phyloP scores from a whole-genome alignment of 2,329 filamentous ascomycete species.

The Sporothrix brunneoviolacea region DNA sequence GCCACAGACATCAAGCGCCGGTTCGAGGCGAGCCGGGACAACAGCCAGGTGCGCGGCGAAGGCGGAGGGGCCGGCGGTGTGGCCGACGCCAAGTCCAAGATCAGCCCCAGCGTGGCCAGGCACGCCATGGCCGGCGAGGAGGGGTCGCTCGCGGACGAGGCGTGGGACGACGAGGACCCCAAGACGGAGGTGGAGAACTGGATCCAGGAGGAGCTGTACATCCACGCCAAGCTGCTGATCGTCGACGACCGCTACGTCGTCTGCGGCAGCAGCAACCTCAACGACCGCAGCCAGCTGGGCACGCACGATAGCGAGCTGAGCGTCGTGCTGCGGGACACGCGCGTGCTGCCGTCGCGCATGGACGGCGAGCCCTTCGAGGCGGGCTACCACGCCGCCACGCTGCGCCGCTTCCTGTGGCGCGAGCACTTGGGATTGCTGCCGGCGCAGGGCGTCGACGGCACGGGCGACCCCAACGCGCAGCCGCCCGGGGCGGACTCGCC shows the following conservation, averaged over 20 bases:
- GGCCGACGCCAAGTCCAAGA: constrained; percentile 1
- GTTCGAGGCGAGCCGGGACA: constrained; percentile 39
- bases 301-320: constrained; percentile 87
- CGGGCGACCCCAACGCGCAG: constrained; percentile 67
- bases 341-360: constrained; percentile 66
- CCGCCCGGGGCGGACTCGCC: constrained; percentile 60
- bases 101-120: constrained; percentile 56
- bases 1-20: constrained; percentile 42
- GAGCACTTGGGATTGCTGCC: constrained; percentile 84
- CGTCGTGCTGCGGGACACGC: constrained; percentile 81
- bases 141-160: constrained; percentile 58
- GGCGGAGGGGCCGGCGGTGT: not conserved
- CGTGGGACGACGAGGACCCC: constrained; percentile 68
- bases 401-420: constrained; percentile 80
- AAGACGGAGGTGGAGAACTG: constrained; percentile 79
- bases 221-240: constrained; percentile 87
- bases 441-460: constrained; percentile 60
- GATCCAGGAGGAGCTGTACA: constrained; percentile 93
- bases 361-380: constrained; percentile 68
- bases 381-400: constrained; percentile 67
- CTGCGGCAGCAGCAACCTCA: constrained; percentile 84
- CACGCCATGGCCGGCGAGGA: constrained; percentile 69
- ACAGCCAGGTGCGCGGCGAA: not conserved
- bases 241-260: constrained; percentile 80
- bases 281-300: constrained; percentile 82